Percentiles rank a stretch among this genome's conserved stretches.
phyloP scores from a whole-genome alignment of 2,329 filamentous ascomycete species.

The Helminthosporium solani region DNA sequence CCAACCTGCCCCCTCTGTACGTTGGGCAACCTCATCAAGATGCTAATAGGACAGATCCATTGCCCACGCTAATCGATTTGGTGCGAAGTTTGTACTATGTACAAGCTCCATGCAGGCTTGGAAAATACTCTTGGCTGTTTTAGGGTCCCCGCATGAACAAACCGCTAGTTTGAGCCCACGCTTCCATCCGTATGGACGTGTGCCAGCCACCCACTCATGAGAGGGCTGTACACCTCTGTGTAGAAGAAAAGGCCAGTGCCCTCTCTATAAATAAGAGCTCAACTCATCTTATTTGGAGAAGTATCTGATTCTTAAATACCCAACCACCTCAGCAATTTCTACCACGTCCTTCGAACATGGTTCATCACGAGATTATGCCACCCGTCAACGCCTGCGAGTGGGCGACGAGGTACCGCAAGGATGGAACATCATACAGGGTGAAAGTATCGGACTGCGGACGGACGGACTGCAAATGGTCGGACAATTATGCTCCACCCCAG shows the following conservation, averaged over 20 bases:
- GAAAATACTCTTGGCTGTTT: no score
- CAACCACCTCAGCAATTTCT: background rate
- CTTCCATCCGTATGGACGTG: background rate
- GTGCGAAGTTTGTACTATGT: background rate
- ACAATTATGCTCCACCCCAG: no score
- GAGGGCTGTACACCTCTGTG: background rate
- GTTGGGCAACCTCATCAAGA: background rate
- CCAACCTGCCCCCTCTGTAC: background rate
- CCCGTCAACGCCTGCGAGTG: conserved; percentile 1
- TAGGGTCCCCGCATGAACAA: background rate
- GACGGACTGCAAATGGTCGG: no score
- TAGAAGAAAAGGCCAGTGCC: background rate
- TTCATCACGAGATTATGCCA: background rate
- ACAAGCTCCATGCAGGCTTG: background rate
- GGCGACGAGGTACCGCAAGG: conserved; percentile 2
- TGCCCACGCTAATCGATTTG: background rate
- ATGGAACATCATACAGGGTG: conserved; percentile 1
- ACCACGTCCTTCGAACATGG: background rate
- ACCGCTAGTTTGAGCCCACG: background rate
- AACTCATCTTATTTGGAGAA: background rate
- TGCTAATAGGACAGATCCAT: background rate
- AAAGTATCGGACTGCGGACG: conserved; percentile 3
- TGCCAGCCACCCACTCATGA: background rate
- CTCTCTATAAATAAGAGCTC: conserved; percentile 1
- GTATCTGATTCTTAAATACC: background rate